Base-by-base conservation (phyloP, 2,329 filamentous ascomycete genomes). In the Calonectria pteridis region DNA sequence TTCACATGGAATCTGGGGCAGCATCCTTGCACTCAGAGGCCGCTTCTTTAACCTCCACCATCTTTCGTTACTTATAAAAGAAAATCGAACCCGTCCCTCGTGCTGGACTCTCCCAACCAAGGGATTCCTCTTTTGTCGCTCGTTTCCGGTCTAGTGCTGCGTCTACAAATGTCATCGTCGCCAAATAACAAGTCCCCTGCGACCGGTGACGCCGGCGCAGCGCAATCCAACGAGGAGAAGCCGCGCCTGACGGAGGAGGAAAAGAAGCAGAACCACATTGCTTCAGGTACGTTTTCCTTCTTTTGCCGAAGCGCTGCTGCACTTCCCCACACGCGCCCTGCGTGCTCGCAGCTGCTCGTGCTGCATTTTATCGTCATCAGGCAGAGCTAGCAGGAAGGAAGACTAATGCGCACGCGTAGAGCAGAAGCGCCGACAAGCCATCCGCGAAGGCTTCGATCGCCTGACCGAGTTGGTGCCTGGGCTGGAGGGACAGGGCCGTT, bases 361-460 rank as follows among this genome's bases (percentile, higher is more conserved):
- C 62, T 66, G 31, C 51, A 37, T 26, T 46, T 29, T 62, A 28
- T 26, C 26, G 13, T 37, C 31, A 28, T 14, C 33, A 9, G 6
- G 33, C 33, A 26, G 29, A 40, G 55, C 37, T 40, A 33, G 33
- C 28, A 55, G 55, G 51, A 46, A 10, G 43, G n/a, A n/a, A 46
- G 18, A 29, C 76, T 80, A 67, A 81, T 71, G 55, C 69, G 43
- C 29, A 23, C 53, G 16, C 23, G 53, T 71, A 87, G 85, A 88
- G 80, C 83, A 88, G 77, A 87, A 89, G 77, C 83, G 87, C 46
- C 82, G 87, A 35, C 83, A 87, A 73, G 94, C 93, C 18, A 98
- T 98, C 77, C 90, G 95, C 59, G 92, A 94, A 72, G 94, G 94
- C 71, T 98, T 97, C 83, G 95, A 98, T 83, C 90, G 92, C 40